Conservation (phyloP, 2,329 filamentous ascomycete genomes). For the Cucurbitaria berberidis region DNA sequence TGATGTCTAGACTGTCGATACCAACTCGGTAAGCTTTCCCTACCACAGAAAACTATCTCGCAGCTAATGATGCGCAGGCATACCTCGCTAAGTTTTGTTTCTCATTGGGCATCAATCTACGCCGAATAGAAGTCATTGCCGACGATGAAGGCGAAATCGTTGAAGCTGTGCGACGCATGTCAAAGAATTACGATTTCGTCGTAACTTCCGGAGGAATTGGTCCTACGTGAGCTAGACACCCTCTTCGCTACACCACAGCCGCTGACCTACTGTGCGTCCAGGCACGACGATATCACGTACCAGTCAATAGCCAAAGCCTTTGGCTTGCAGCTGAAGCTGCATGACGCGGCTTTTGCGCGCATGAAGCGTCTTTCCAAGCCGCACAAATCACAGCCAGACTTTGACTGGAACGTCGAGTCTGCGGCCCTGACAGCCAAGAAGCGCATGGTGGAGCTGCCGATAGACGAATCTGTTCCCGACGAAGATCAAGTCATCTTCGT, state of each 20-base stretch:
- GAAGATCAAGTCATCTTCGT: constrained; percentile 80
- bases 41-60: background rate
- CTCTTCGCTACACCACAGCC: constrained; percentile 12
- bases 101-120: constrained; percentile 70
- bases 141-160: constrained; percentile 91
- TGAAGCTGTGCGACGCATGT: constrained; percentile 87
- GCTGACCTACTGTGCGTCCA: constrained; percentile 48
- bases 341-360: constrained; percentile 75
- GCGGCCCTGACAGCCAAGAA: constrained; percentile 79
- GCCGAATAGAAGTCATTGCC: constrained; percentile 88
- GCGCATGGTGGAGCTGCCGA: constrained; percentile 88
- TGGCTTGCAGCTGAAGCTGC: constrained; percentile 73
- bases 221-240: constrained; percentile 72
- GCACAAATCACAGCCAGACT: constrained; percentile 73
- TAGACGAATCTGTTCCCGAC: constrained; percentile 68
- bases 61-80: constrained; percentile 43
- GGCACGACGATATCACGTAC: constrained; percentile 98
- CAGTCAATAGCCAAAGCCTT: constrained; percentile 92
- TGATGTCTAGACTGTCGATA: constrained; percentile 64
- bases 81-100: constrained; percentile 72
- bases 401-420: constrained; percentile 85
- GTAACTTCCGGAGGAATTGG: constrained; percentile 96
- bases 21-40: constrained; percentile 59
- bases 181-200: constrained; percentile 87
- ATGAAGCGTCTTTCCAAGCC: constrained; percentile 84